Conservation (phyloP, 371 early-diverging fungal species). For the Mortierella sp. region DNA sequence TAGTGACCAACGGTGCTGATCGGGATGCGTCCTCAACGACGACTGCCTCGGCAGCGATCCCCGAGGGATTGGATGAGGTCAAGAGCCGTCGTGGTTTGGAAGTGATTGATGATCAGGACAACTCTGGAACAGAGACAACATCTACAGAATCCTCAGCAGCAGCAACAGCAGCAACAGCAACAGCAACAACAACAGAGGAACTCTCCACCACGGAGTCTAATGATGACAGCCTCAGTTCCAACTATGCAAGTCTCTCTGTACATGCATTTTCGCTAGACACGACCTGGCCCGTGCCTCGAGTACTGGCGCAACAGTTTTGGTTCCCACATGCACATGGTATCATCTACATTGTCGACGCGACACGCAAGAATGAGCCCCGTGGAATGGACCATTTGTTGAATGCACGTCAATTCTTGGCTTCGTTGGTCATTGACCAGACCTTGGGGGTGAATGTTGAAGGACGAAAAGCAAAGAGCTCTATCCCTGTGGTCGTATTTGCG, state of each 20-base stretch:
- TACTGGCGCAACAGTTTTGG: constrained; percentile 11
- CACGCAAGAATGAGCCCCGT: constrained; percentile 12
- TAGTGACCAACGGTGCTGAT: neutral
- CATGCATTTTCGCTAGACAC: constrained; percentile 15
- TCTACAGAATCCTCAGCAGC: neutral
- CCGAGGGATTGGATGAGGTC: constrained; percentile 1
- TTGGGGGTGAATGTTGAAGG: neutral
- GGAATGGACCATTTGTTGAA: constrained; percentile 16
- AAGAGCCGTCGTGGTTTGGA: constrained; percentile 11
- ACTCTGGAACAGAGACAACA: constrained; percentile 1
- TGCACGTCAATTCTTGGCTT: constrained; percentile 11
- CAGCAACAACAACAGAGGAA: neutral
- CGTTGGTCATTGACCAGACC: constrained; percentile 1
- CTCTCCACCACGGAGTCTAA: neutral
- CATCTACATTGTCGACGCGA: constrained; percentile 14
- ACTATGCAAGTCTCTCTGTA: constrained; percentile 3
- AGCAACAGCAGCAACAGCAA: neutral
- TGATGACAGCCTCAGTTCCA: neutral
- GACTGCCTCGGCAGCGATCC: neutral
- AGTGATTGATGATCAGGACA: neutral
- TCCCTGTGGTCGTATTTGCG: constrained; percentile 11
- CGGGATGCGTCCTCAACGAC: neutral
- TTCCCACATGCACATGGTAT: constrained; percentile 14
- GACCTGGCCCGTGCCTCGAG: constrained; percentile 12
- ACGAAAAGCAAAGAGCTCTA: neutral